phyloP scores from a whole-genome alignment of 495 filamentous ascomycete genomes.

The Darksidea phi region DNA sequence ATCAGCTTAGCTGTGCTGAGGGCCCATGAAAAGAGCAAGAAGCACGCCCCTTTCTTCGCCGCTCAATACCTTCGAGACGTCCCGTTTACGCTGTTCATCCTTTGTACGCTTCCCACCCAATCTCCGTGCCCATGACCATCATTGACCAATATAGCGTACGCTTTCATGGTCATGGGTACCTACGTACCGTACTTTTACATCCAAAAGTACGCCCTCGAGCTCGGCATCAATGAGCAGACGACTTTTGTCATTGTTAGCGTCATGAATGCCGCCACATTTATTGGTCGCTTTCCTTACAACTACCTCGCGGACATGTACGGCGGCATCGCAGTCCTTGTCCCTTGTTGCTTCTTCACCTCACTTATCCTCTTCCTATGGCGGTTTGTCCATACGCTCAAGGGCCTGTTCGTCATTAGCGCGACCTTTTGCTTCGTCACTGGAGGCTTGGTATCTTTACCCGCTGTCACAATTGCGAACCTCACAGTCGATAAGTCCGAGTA shows the following conservation, averaged over 20 bases:
- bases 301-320: constrained; percentile 23
- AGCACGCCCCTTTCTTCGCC: constrained; percentile 5
- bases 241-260: constrained; percentile 20
- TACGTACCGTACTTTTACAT: constrained; percentile 27
- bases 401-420: constrained; percentile 9
- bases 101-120: constrained; percentile 47
- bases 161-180: constrained; percentile 6
- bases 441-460: constrained; percentile 12
- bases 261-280: constrained; percentile 19
- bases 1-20: constrained; percentile 1
- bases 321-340: constrained; percentile 17
- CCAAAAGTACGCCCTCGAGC: constrained; percentile 11
- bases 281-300: constrained; percentile 23
- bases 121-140: constrained; percentile 50
- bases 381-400: constrained; percentile 6
- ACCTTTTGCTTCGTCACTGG: constrained; percentile 17
- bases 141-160: constrained; percentile 51
- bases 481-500: constrained; percentile 9
- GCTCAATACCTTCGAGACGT: neutral
- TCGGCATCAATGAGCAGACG: constrained; percentile 4
- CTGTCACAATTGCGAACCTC: constrained; percentile 19
- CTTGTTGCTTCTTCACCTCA: constrained; percentile 16
- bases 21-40: constrained; percentile 32
- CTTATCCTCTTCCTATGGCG: constrained; percentile 20
- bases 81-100: constrained; percentile 15